Percentiles rank a stretch among this genome's conserved stretches.
These are phyloP conservation scores for Ophiostoma sp. DNA, from an alignment of 2,329 filamentous ascomycete species.

Conservation along the genomic window DNA sequence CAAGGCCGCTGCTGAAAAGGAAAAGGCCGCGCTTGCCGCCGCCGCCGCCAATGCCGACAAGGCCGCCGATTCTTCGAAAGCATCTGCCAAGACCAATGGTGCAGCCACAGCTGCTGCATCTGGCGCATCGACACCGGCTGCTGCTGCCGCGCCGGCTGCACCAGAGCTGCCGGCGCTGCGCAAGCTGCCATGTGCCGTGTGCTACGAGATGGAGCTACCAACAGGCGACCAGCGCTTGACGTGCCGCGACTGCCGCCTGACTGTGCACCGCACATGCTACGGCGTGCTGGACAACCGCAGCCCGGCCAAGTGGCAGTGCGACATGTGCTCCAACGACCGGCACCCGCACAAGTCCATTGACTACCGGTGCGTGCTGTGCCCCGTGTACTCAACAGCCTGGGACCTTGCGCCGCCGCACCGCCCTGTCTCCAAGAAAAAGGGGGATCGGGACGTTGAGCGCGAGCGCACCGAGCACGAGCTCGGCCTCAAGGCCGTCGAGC, in stretches of 20 bases:
- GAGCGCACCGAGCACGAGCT: constrained; percentile 82
- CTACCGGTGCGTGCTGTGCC: constrained; percentile 90
- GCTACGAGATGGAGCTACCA: constrained; percentile 62
- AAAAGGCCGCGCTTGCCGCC: constrained; percentile 31
- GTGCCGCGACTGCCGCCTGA: constrained; percentile 83
- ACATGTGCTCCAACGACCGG: constrained; percentile 93
- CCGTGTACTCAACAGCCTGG: constrained; percentile 72
- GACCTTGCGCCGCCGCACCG: constrained; percentile 66
- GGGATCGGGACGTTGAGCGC: constrained; percentile 83
- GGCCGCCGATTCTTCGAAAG: background rate
- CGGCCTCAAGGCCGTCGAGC: constrained; percentile 71
- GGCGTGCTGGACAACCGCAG: constrained; percentile 69
- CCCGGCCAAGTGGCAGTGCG: constrained; percentile 82
- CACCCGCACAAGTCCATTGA: constrained; percentile 87
- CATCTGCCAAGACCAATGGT: background rate
- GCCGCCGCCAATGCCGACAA: constrained; percentile 47
- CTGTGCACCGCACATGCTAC: constrained; percentile 88
- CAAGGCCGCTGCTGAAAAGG: constrained; percentile 51
- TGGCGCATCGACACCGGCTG: constrained; percentile 39
- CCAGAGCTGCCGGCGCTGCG: constrained; percentile 74
- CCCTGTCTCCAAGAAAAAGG: constrained; percentile 76
- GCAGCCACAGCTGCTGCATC: background rate
- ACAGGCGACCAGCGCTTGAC: constrained; percentile 66
- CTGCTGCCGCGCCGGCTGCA: constrained; percentile 45
- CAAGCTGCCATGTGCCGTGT: constrained; percentile 78